Percentiles rank a stretch among this genome's conserved stretches.
Evolutionary conservation across 495 filamentous ascomycete species (phyloP).

Genomic region (Chaetomidium leptoderma): DNA sequence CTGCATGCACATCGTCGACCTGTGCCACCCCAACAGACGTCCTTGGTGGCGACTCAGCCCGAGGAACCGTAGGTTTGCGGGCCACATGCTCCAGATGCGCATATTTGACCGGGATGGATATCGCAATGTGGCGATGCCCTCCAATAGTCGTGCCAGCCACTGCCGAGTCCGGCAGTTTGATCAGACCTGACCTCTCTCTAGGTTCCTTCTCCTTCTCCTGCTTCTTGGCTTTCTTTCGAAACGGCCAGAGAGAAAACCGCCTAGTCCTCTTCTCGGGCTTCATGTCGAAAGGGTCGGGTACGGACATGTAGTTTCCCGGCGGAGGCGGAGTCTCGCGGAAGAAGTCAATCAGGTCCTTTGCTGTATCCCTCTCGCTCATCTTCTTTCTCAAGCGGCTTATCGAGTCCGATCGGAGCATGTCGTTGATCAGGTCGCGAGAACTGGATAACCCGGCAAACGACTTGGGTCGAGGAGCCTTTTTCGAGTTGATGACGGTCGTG

Average conservation of each 20-base stretch:
- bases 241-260: slow-evolving; percentile 16
- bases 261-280: slow-evolving; percentile 11
- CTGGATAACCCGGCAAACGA: slow-evolving; percentile 22
- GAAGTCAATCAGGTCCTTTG: slow-evolving; percentile 38
- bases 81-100: slow-evolving; percentile 16
- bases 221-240: slow-evolving; percentile 9
- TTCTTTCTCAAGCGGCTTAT: slow-evolving; percentile 22
- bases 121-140: slow-evolving; percentile 48
- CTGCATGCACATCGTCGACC: neutral
- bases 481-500: slow-evolving; percentile 2
- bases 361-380: slow-evolving; percentile 21
- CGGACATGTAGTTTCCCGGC: slow-evolving; percentile 38
- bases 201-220: neutral
- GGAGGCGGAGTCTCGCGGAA: slow-evolving; percentile 41
- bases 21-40: neutral
- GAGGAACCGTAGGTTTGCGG: neutral
- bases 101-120: slow-evolving; percentile 46
- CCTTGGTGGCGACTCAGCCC: neutral
- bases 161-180: slow-evolving; percentile 46
- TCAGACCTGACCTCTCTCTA: slow-evolving; percentile 18
- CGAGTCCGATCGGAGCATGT: slow-evolving; percentile 25
- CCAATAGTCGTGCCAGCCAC: slow-evolving; percentile 39
- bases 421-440: slow-evolving; percentile 24
- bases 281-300: slow-evolving; percentile 21
- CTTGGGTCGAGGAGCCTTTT: slow-evolving; percentile 14